Percentiles rank a stretch among this genome's conserved stretches.
Evolutionary conservation across 139 green algal genomes (phyloP).

Genomic region (Tetradesmus obliquus): DNA sequence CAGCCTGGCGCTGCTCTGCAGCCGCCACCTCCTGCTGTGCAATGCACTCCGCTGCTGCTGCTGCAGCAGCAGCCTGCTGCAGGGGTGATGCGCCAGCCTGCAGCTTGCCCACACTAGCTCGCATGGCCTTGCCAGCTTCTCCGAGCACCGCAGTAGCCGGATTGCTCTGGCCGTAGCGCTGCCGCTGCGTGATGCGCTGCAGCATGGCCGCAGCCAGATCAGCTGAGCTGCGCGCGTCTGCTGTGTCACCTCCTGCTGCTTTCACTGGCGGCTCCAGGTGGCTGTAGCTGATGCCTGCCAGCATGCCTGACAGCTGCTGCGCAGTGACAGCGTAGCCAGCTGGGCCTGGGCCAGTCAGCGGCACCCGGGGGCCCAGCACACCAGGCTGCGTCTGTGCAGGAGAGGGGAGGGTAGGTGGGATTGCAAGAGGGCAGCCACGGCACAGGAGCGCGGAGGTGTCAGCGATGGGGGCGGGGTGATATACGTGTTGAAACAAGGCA

Average conservation of each 20-base stretch:
- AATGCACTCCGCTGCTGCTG: background rate
- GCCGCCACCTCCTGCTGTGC: background rate
- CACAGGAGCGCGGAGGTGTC: background rate
- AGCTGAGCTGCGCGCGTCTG: background rate
- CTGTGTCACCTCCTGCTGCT: background rate
- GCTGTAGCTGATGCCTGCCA: background rate
- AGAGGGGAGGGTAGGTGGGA: no score
- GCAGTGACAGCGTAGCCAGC: background rate
- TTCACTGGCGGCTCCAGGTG: background rate
- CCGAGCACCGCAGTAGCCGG: background rate
- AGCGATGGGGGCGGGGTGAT: no score
- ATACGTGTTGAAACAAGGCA: no score
- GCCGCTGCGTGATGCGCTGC: background rate
- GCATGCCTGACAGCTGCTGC: background rate
- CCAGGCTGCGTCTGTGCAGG: background rate
- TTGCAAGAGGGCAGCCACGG: background rate
- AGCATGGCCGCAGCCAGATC: background rate
- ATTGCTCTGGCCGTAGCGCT: conserved; percentile 1
- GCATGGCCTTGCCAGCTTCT: background rate
- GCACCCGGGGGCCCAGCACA: background rate
- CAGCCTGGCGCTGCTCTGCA: background rate
- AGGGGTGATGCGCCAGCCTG: background rate
- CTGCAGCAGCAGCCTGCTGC: conserved; percentile 2
- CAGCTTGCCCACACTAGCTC: background rate
- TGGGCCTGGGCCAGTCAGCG: background rate